Conservation (phyloP, 768 basidiomycete genomes). For the Porpolomopsis calyptriformis region DNA sequence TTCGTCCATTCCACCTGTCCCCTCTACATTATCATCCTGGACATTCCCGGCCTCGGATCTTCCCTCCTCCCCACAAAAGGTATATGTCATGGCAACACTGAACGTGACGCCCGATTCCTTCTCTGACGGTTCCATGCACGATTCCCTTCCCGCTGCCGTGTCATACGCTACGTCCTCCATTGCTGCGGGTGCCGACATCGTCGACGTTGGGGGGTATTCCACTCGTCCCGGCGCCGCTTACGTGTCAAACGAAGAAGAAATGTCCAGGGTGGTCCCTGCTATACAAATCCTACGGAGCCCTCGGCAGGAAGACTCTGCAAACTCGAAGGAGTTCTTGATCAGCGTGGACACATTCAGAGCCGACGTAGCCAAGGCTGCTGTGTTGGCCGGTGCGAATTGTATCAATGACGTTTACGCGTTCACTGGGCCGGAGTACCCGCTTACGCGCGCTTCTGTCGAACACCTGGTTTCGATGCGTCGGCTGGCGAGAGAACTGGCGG, state of each 20-base stretch:
- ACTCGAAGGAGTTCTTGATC: slow-evolving; percentile 36
- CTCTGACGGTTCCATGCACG: slow-evolving; percentile 69
- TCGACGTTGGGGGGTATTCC: slow-evolving; percentile 92
- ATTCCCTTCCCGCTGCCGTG: slow-evolving; percentile 43
- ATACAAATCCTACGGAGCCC: slow-evolving; percentile 45
- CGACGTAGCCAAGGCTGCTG: slow-evolving; percentile 61
- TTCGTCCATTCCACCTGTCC: slow-evolving; percentile 24
- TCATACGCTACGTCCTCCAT: slow-evolving; percentile 40
- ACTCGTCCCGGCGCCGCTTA: slow-evolving; percentile 73
- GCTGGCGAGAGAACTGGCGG: slow-evolving; percentile 50
- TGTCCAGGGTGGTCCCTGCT: slow-evolving; percentile 58
- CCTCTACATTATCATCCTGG: slow-evolving; percentile 44
- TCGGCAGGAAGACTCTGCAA: not conserved
- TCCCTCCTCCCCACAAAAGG: slow-evolving; percentile 24
- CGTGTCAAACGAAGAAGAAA: slow-evolving; percentile 62
- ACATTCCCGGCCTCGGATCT: slow-evolving; percentile 22
- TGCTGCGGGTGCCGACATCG: slow-evolving; percentile 53
- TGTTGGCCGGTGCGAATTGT: slow-evolving; percentile 78
- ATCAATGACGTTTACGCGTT: slow-evolving; percentile 91
- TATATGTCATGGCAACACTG: slow-evolving; percentile 83
- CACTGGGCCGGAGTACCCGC: slow-evolving; percentile 45
- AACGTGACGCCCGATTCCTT: slow-evolving; percentile 95
- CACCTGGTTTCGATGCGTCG: slow-evolving; percentile 51
- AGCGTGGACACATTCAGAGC: slow-evolving; percentile 88
- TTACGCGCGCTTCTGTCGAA: slow-evolving; percentile 21